phyloP scores from a whole-genome alignment of 768 basidiomycete genomes.

The Ramaria sp. region DNA sequence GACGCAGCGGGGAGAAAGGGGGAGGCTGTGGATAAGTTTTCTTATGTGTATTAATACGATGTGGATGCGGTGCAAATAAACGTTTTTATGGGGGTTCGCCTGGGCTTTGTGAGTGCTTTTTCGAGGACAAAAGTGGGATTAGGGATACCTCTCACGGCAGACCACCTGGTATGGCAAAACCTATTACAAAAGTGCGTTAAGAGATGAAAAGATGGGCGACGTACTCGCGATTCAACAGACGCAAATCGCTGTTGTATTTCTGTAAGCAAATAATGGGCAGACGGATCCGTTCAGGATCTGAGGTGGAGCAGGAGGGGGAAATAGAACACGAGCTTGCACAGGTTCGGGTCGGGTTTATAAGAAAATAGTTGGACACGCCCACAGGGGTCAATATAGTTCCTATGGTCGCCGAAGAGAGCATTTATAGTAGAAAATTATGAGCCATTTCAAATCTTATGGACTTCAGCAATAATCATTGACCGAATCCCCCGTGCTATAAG shows the following conservation, averaged over 20 bases:
- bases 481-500: too few species aligned
- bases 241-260: slow-evolving; percentile 68
- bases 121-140: neutral
- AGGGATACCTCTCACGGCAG: slow-evolving; percentile 55
- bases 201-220: slow-evolving; percentile 17
- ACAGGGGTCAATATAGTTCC: neutral
- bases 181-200: slow-evolving; percentile 12
- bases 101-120: slow-evolving; percentile 21
- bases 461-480: too few species aligned
- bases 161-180: slow-evolving; percentile 44
- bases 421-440: too few species aligned
- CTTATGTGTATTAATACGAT: neutral
- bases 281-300: neutral
- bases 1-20: neutral
- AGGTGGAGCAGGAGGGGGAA: neutral
- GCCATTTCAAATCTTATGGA: too few species aligned
- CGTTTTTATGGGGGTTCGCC: slow-evolving; percentile 73
- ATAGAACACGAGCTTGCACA: too few species aligned
- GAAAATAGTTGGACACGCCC: neutral
- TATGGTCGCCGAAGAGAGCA: too few species aligned
- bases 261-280: slow-evolving; percentile 62
- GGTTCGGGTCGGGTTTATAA: too few species aligned
- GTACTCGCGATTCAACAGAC: slow-evolving; percentile 71
- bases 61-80: neutral
- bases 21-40: neutral